A percentile compares a stretch with the other conserved stretches of the same genome.
phyloP scores from a whole-genome alignment of 2,329 filamentous ascomycete species.

The Claviceps sorghi region DNA sequence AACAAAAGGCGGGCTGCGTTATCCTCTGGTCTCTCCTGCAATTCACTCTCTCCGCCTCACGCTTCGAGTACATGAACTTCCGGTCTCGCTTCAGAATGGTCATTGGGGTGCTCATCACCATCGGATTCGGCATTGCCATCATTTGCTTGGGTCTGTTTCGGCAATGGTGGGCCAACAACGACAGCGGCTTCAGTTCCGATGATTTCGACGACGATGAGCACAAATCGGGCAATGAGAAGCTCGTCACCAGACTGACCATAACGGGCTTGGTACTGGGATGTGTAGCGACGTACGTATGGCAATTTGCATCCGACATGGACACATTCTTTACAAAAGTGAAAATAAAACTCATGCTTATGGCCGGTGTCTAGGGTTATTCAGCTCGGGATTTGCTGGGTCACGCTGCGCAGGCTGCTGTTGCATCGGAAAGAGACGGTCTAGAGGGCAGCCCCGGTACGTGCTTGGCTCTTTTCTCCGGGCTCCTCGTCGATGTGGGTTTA shows the following conservation, averaged over 20 bases:
- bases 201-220: neutral
- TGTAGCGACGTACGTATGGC: neutral
- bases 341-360: neutral
- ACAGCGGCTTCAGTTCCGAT: neutral
- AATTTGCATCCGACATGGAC: neutral
- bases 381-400: neutral
- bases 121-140: conserved; percentile 1
- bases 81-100: conserved; percentile 5
- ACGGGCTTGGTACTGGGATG: neutral
- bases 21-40: conserved; percentile 5
- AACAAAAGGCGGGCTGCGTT: neutral
- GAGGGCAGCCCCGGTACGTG: neutral
- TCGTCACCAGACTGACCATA: neutral
- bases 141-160: neutral
- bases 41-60: neutral
- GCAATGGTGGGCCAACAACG: neutral
- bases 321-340: neutral
- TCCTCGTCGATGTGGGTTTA: neutral
- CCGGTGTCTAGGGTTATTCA: neutral
- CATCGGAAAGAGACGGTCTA: neutral
- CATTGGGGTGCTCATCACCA: conserved; percentile 4
- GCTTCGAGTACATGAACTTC: conserved; percentile 6
- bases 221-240: neutral
- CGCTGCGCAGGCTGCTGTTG: neutral
- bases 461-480: neutral